These are phyloP conservation scores for Yamadazyma diddensiae DNA, from an alignment of 1,139 yeast genomes.

Conservation along the genomic window DNA sequence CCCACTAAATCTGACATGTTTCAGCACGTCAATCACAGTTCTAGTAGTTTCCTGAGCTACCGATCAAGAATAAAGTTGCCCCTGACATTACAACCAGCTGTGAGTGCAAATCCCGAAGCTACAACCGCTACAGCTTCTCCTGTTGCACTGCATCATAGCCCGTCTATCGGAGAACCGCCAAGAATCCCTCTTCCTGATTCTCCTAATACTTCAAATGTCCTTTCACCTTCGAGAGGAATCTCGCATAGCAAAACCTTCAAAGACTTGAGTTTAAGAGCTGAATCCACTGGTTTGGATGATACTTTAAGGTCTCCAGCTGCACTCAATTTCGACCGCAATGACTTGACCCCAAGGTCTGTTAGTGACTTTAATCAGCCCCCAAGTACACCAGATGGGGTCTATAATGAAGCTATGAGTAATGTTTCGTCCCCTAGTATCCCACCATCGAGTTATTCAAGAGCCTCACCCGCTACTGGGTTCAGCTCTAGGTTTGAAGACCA, in stretches of 20 bases:
- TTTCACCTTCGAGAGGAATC: conserved; percentile 9
- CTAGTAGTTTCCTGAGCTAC: conserved; percentile 28
- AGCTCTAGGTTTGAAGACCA: conserved; percentile 5
- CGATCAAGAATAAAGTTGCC: conserved; percentile 36
- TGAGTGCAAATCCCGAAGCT: neutral
- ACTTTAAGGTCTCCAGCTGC: conserved; percentile 18
- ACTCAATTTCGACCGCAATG: conserved; percentile 7
- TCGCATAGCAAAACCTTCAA: conserved; percentile 14
- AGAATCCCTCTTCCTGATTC: conserved; percentile 13
- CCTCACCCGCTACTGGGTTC: conserved; percentile 13
- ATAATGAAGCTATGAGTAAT: conserved; percentile 10
- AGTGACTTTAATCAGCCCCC: conserved; percentile 10
- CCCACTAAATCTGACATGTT: conserved; percentile 4
- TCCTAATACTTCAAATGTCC: conserved; percentile 9
- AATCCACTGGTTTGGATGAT: conserved; percentile 2
- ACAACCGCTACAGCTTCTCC: neutral
- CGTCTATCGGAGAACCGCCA: conserved; percentile 10
- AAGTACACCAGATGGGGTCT: conserved; percentile 20
- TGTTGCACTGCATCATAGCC: neutral
- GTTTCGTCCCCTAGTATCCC: conserved; percentile 15
- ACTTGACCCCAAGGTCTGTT: conserved; percentile 11
- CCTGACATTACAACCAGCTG: conserved; percentile 15
- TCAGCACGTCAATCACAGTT: conserved; percentile 20
- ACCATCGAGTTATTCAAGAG: conserved; percentile 10
- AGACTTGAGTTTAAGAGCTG: conserved; percentile 13